Evolutionary conservation across 352 stramenopile species (phyloP), one percentile per base, ranked within the genome.

Genomic region (Globisporangium barbulae): DNA sequence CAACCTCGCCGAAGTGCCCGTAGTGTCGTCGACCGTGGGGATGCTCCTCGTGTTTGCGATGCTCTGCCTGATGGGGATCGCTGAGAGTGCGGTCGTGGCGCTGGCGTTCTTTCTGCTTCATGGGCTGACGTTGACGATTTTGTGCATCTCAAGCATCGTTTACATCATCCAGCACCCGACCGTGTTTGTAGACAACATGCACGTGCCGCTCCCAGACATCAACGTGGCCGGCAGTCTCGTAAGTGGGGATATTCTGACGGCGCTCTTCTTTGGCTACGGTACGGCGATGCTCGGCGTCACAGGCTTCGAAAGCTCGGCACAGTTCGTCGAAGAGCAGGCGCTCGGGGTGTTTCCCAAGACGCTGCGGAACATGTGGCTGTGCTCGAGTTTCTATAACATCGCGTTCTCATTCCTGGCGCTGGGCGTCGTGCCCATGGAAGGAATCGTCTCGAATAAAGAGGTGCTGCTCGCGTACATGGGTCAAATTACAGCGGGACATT

Each of bases 311-410:
- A 90, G 71, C 30, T 86, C 75, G 49, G 74, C 83, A 17, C 85
- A 96, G 65, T 96, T 94, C 65, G 81, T 97, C 31, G 86, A 97
- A 67, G 83, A 93, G 63, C 86, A 96, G 57, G 76, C 70, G 13
- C 72, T 77, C 1, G 85, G 88, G 2, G 87, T 93, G 1, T 96
- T 96, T 61, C 78, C 81, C 1, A 90, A 90, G 68, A 94, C 85
- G 9, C 72, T 96, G 39, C 81, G 77, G 37, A 90, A 89, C 67
- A 94, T 94, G 85, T 94, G 85, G 85, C 55, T 71, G 2, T 62
- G 78, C 22, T 89, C 91, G 17, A 78, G 83, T 30, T 65, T 94
- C 15, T 94, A 93, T 73, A 97, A 97, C 66, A 73, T 90, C 52
- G 59, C 80, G 12, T 71, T 97, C 13, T 78, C 79, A 25, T 61